Evolutionary conservation across 2,329 filamentous ascomycete genomes (phyloP).

Genomic region (Niveomyces coronatus): DNA sequence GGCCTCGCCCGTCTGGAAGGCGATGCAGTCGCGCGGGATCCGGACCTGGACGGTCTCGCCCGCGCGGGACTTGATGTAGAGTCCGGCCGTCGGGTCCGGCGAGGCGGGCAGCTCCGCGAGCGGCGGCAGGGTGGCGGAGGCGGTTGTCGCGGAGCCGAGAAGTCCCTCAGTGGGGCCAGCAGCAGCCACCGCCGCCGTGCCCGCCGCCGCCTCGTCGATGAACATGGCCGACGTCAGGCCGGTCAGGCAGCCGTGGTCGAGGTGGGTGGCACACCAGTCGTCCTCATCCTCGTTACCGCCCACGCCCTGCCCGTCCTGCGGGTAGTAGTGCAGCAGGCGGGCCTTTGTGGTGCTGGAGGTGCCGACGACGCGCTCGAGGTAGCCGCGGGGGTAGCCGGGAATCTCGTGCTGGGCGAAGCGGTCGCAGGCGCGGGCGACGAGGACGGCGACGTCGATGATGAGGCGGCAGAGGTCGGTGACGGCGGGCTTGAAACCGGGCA

Average conservation of each 20-base stretch:
- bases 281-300: conserved; percentile 48
- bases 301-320: conserved; percentile 36
- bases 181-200: conserved; percentile 23
- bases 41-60: conserved; percentile 80
- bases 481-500: conserved; percentile 66
- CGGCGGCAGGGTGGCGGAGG: conserved; percentile 34
- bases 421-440: conserved; percentile 88
- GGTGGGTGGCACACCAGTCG: conserved; percentile 87
- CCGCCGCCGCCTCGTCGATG: conserved; percentile 58
- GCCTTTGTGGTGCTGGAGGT: conserved; percentile 86
- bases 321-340: conserved; percentile 86
- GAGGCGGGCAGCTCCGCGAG: conserved; percentile 63
- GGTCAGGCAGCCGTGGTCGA: conserved; percentile 90
- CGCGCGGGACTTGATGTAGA: conserved; percentile 87
- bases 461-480: conserved; percentile 69
- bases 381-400: conserved; percentile 62
- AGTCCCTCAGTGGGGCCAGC: conserved; percentile 15
- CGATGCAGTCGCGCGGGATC: conserved; percentile 84
- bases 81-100: conserved; percentile 72
- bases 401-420: conserved; percentile 73
- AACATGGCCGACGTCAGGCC: conserved; percentile 95
- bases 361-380: conserved; percentile 78
- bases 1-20: conserved; percentile 91
- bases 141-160: too few species aligned
- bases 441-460: conserved; percentile 79